phyloP scores from a whole-genome alignment of 83 land plant genomes.

The Diphasiastrum complanatum region DNA sequence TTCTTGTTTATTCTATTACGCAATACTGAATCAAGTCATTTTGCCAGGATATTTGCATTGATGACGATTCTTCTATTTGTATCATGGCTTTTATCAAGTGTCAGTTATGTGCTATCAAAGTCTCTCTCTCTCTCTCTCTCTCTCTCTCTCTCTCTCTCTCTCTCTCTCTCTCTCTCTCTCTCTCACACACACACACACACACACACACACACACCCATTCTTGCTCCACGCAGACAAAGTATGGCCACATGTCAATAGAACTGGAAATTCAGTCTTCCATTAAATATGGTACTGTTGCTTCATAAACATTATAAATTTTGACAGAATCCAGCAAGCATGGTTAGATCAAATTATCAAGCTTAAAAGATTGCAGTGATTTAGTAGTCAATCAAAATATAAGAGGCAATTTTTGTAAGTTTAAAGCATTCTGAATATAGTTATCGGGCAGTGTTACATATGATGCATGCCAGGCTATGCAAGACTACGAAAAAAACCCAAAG shows the following conservation, averaged over 20 bases:
- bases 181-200: not conserved
- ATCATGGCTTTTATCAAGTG: conserved; percentile 4
- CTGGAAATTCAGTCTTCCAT: not conserved
- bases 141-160: not conserved
- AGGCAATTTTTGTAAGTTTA: not conserved
- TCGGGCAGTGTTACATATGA: conserved; percentile 13
- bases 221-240: not conserved
- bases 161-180: not conserved
- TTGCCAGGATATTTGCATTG: not conserved
- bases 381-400: not conserved
- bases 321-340: not conserved
- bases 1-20: not conserved
- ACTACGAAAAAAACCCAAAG: conserved; percentile 9
- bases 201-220: not conserved
- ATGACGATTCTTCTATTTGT: conserved; percentile 3
- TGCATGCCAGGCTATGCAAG: conserved; percentile 25
- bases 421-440: not conserved
- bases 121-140: conserved; percentile 9
- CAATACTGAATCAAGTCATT: too few relatives aligned
- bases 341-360: not conserved
- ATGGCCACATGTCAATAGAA: not conserved
- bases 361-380: not conserved
- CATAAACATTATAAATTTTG: not conserved
- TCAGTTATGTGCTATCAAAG: conserved; percentile 1
- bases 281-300: not conserved